Percentiles rank a stretch among this genome's conserved stretches.
Conservation (phyloP, 306 rosid genomes). For the Cucurbita ficifolia region DNA sequence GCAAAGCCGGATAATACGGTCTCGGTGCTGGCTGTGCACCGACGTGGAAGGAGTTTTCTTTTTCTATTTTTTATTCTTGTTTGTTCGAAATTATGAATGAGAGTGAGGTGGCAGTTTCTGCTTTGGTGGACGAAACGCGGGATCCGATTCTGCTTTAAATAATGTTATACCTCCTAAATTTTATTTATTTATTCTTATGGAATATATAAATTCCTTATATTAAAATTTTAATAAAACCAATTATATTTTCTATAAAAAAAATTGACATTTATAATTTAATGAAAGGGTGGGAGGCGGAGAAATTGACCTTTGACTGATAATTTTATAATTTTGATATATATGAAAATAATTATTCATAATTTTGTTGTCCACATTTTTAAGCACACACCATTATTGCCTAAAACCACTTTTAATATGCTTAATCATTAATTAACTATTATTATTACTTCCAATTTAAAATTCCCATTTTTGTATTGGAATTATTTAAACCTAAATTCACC, state of each 20-base stretch:
- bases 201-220: no score
- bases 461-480: not conserved
- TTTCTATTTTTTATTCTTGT: no score
- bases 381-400: not conserved
- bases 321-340: not conserved
- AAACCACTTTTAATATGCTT: not conserved
- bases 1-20: not conserved
- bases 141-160: not conserved
- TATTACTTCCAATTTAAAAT: not conserved
- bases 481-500: not conserved
- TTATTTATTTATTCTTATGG: no score
- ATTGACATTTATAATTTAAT: no score
- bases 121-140: slow-evolving; percentile 5
- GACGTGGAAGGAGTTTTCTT: not conserved
- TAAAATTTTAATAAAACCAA: no score
- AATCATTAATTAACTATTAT: not conserved
- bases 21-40: not conserved
- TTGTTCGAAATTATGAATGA: not conserved
- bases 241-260: no score
- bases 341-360: not conserved
- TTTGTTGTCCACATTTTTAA: not conserved
- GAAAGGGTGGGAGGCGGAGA: not conserved
- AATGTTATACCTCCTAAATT: no score
- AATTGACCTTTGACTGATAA: not conserved
- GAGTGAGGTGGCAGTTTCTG: not conserved